Base-by-base conservation (phyloP, 495 filamentous ascomycete genomes). In the Aspergillus asperescens region DNA sequence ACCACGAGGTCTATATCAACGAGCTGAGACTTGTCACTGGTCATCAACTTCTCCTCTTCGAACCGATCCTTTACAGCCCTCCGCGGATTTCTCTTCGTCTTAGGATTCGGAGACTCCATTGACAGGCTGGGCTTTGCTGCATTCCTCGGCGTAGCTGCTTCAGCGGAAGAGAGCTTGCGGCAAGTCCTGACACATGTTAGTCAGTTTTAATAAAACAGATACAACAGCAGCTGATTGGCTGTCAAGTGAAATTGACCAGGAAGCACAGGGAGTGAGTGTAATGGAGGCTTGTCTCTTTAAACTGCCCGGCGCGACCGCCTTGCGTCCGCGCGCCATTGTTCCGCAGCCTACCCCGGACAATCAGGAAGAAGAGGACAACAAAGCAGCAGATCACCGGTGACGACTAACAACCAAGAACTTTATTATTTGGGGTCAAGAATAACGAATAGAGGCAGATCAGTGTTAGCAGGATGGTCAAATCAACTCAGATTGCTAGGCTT, bases 401-500 rank as follows among this genome's bases (percentile, higher is more conserved):
- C 29, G 3, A 8, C 4, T 18, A 42, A 8, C 35, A 8, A 42
- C 9, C 44, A 27, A n/a, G n/a, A 46, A 28, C 32, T 40, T 6
- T 18, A 10, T 31, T 15, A 28, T 23, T 19, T 19, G 23, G 8
- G 6, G n/a, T 28, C 41, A 46, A 38, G 31, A 34, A 29, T 23
- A 23, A 15, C 38, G 13, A 31, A 43, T 46, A 53, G 7, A 15
- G 29, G 1, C 25, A 28, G 29, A 27, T 1, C 7, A 7, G 47
- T 28, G 27, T 28, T 15, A 3, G 4, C 69, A 80, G 62, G 27
- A 96, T 96, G 93, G 92, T 97, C 57, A 86, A 85, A 70, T 94
- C 90, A 66, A 98, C 93, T 35, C 88, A 94, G 68, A 96, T 98
- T 61, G 85, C 88, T 44, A 79, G 93, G 66, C 77, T 98, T 47